Evolutionary conservation across 2,329 filamentous ascomycete genomes (phyloP).

Genomic region (Fusarium phyllophilum): DNA sequence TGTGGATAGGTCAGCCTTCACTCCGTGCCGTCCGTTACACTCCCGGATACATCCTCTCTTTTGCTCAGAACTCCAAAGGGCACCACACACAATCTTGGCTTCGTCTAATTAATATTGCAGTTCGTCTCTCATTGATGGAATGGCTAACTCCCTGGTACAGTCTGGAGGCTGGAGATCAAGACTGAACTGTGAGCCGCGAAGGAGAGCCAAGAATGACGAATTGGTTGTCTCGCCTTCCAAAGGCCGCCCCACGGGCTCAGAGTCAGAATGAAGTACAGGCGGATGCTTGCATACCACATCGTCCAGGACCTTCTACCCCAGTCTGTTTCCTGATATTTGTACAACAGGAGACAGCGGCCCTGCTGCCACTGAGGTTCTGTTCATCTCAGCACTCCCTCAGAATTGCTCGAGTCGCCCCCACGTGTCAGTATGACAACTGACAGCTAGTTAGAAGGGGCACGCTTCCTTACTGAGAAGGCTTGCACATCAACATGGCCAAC

Average conservation of each 20-base stretch:
- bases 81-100: conserved; percentile 8
- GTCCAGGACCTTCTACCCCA: conserved; percentile 36
- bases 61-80: conserved; percentile 20
- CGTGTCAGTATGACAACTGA: conserved; percentile 41
- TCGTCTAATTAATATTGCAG: conserved; percentile 1
- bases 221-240: conserved; percentile 29
- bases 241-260: conserved; percentile 35
- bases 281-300: conserved; percentile 43
- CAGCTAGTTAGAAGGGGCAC: conserved; percentile 22
- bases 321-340: conserved; percentile 37
- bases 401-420: conserved; percentile 41
- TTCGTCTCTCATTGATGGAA: conserved; percentile 15
- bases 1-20: conserved; percentile 28
- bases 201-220: conserved; percentile 17
- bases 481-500: conserved; percentile 22
- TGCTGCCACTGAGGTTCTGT: conserved; percentile 21
- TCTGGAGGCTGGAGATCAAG: not conserved
- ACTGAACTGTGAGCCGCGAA: conserved; percentile 22
- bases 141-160: not conserved
- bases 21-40: conserved; percentile 41
- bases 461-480: conserved; percentile 14
- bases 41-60: conserved; percentile 36
- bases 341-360: conserved; percentile 34
- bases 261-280: conserved; percentile 37
- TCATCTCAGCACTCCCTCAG: conserved; percentile 28